Evolutionary conservation across 768 basidiomycete species (phyloP), one percentile per base, ranked within the genome.

Genomic region (Dentipellis fragilis): DNA sequence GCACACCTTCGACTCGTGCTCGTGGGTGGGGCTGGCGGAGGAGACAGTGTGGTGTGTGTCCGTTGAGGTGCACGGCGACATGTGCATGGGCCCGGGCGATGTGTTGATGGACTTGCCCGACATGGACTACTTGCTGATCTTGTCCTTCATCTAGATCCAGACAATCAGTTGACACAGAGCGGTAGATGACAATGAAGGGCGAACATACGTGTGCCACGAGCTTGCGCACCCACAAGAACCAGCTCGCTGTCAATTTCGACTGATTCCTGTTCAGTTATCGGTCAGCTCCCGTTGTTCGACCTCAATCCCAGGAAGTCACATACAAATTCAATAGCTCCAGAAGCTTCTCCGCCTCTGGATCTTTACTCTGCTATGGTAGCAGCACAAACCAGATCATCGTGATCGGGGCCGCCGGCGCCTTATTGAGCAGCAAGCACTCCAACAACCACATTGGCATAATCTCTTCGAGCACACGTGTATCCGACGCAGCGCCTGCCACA

Each of bases 311-410:
- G 4, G 19, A 56, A 39, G 37, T 35, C 7, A 80, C 89, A 65
- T 64, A 95, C 93, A 84, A 83, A 65, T 90, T 91, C 56, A 95
- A 74, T 54, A 97, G 71, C 62, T 91, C 90, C 0, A 90, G 89
- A 39, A 96, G 68, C 58, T 75, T 73, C 58, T 87, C 79, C 29
- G 69, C 75, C 29, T 75, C 75, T 0, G 78, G 75, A 52, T 84
- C 80, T 57, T 79, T 79, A 57, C 72, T 77, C 2, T 70, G 73
- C 80, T 81, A 89, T 1, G 94, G 93, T 58, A 94, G 73, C 38
- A 99, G 69, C 17, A 95, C 81, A 66, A 98, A 99, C 62, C 92
- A 89, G 46, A 97, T 66, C 72, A 97, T 99, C 52, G 79, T 73
- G 11, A 75, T 73, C 14, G 81, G 79, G 0, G 74, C 64, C 23